These are phyloP conservation scores for Castanea crenata DNA, from an alignment of 306 rosid genomes.

Conservation along the genomic window DNA sequence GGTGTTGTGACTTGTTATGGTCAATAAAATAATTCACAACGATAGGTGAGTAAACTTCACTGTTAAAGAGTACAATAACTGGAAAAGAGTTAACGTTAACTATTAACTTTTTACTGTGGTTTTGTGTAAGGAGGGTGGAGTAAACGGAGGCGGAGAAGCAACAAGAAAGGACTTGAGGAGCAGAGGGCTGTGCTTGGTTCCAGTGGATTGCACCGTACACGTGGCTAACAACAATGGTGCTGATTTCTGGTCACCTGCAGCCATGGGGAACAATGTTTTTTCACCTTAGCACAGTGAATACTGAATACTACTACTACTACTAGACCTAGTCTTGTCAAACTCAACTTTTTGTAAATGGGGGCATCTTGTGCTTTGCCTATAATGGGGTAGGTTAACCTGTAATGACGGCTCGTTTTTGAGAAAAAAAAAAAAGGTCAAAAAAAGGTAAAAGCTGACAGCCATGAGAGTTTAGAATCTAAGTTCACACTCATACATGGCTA, in stretches of 20 bases:
- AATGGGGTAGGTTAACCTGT: too few species aligned
- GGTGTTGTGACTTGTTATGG: too few species aligned
- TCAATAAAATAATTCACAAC: too few species aligned
- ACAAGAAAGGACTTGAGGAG: conserved; percentile 44
- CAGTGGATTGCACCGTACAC: conserved; percentile 64
- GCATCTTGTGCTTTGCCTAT: conserved; percentile 11
- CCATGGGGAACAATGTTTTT: conserved; percentile 34
- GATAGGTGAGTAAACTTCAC: too few species aligned
- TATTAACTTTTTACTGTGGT: background rate
- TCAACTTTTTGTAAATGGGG: conserved; percentile 17
- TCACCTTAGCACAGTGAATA: conserved; percentile 16
- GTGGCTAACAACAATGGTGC: conserved; percentile 75
- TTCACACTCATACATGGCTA: background rate
- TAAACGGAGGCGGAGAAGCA: conserved; percentile 15
- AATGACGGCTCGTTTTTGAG: background rate
- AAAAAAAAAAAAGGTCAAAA: background rate
- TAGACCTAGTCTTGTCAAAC: background rate
- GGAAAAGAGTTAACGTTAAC: background rate
- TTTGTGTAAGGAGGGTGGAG: conserved; percentile 36
- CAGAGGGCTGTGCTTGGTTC: conserved; percentile 75
- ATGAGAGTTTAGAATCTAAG: background rate
- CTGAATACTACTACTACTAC: background rate
- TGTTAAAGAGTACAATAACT: too few species aligned
- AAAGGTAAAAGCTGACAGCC: background rate
- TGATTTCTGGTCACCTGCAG: conserved; percentile 87